Evolutionary conservation across 371 early-diverging fungal genomes (phyloP).

Genomic region (Coemansia sp.): DNA sequence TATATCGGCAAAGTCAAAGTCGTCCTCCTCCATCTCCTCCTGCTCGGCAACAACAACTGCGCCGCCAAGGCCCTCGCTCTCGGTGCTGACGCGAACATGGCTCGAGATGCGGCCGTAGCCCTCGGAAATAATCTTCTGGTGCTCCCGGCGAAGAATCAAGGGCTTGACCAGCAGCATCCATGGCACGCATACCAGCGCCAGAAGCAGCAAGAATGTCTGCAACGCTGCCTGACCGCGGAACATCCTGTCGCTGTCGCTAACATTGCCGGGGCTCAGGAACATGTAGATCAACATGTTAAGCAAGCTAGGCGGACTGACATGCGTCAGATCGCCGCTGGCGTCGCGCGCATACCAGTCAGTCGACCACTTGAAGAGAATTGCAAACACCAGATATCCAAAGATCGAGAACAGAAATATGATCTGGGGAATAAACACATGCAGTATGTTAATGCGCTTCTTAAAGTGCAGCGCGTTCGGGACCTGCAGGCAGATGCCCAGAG

Average conservation of each 20-base stretch:
- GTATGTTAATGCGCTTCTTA: conserved; percentile 77
- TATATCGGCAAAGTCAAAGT: conserved; percentile 91
- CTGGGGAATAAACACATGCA: conserved; percentile 93
- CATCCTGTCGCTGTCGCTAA: conserved; percentile 69
- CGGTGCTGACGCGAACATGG: conserved; percentile 47
- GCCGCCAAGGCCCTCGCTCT: conserved; percentile 46
- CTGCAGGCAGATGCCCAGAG: conserved; percentile 90
- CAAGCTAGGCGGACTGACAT: conserved; percentile 86
- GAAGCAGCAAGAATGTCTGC: conserved; percentile 80
- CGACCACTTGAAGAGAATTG: conserved; percentile 98
- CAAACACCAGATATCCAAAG: conserved; percentile 94
- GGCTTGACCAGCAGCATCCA: conserved; percentile 99
- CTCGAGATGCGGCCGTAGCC: conserved; percentile 73
- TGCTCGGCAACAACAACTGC: conserved; percentile 48
- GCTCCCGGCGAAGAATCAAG: conserved; percentile 75
- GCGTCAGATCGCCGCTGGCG: conserved; percentile 64
- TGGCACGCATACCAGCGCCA: conserved; percentile 94
- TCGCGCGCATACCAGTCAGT: conserved; percentile 81
- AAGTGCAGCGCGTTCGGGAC: conserved; percentile 92
- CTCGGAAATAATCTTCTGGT: conserved; percentile 67
- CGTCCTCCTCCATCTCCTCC: conserved; percentile 53
- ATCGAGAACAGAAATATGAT: conserved; percentile 89
- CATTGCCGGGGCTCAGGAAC: conserved; percentile 96
- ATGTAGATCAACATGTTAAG: conserved; percentile 98
- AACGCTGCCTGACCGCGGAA: conserved; percentile 88